Evolutionary conservation across 176 grass and related monocot species (phyloP), one percentile per base, ranked within the genome.

Genomic region (Luzula sylvatica): DNA sequence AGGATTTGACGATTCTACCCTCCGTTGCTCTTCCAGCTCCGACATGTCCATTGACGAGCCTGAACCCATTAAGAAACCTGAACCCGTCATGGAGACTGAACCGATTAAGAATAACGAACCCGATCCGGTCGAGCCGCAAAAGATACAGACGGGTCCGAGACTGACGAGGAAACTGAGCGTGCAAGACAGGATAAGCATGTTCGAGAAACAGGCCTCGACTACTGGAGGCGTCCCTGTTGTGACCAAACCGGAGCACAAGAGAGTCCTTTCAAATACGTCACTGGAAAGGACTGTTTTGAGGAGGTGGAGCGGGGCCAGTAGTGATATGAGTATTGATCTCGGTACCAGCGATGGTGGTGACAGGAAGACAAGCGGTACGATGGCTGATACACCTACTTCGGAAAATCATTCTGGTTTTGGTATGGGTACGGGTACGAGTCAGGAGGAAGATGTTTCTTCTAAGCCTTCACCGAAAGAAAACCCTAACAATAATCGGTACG

Each of bases 291-390:
- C 87, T 46, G 78, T 72, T 28, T 73, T 80, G 58, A 86, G 93
- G 53, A 86, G 93, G 64, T 92, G 82, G 86, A 98, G 93, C 67
- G 83, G 60, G 78, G 75, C 77, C 20, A 98, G 93, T 50, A n/a
- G n/a, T 2, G 86, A 98, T 65, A 92, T 92, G 93, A 98, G 86
- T 53, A 98, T 98, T 62, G 93, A 92, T 75, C 75, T 87, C 20
- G 74, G 74, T 59, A 75, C 61, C 62, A 98, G 75, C 38, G 65
- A 63, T 53, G 79, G 59, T 12, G 45, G 69, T 48, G 86, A 98
- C 24, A 80, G 38, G 54, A 90, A 70, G 57, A 85, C 76, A 49
- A 80, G 69, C 62, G 86, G 65, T 72, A 87, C 65, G 55, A 48
- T 67, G 39, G 30, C 30, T 43, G 77, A 60, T 50, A 90, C 81